Percentiles rank a stretch among this genome's conserved stretches.
Evolutionary conservation across 441 rosid genomes (phyloP).

Genomic region (Bruguiera hainesii): DNA sequence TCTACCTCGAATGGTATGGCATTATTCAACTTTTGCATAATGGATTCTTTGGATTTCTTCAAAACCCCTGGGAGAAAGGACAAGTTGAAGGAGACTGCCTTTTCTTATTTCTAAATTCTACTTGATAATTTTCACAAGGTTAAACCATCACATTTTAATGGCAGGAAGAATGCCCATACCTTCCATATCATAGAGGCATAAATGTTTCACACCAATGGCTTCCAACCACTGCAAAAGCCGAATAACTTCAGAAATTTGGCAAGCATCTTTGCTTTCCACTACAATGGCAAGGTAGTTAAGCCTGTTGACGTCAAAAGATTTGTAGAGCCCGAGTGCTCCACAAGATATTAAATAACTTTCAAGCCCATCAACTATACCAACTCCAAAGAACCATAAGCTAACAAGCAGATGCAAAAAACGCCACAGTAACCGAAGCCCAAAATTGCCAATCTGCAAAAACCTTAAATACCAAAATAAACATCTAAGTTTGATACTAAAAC

Average conservation of each 20-base stretch:
- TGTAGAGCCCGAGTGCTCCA: constrained; percentile 46
- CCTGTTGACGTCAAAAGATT: constrained; percentile 40
- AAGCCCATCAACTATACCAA: constrained; percentile 30
- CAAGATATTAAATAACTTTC: constrained; percentile 60
- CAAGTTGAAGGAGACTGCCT: constrained; percentile 1
- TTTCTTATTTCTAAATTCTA: not conserved
- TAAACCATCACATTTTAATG: not conserved
- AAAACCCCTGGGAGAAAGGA: constrained; percentile 49
- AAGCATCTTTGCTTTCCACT: constrained; percentile 66
- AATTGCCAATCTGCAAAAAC: constrained; percentile 42
- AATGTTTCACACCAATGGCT: constrained; percentile 55
- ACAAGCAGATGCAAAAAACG: constrained; percentile 55
- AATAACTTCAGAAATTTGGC: constrained; percentile 35
- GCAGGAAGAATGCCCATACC: constrained; percentile 31
- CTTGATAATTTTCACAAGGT: not conserved
- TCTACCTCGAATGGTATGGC: constrained; percentile 47
- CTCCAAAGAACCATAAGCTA: constrained; percentile 42
- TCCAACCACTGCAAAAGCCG: constrained; percentile 57
- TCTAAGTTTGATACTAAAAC: constrained; percentile 8
- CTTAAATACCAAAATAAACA: constrained; percentile 23
- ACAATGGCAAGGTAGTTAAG: constrained; percentile 62
- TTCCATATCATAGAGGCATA: constrained; percentile 74
- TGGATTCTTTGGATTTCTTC: constrained; percentile 67
- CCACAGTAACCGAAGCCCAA: constrained; percentile 50
- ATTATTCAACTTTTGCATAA: constrained; percentile 40